Evolutionary conservation across 495 filamentous ascomycete genomes (phyloP).

Genomic region (Podospora pseudopauciseta): DNA sequence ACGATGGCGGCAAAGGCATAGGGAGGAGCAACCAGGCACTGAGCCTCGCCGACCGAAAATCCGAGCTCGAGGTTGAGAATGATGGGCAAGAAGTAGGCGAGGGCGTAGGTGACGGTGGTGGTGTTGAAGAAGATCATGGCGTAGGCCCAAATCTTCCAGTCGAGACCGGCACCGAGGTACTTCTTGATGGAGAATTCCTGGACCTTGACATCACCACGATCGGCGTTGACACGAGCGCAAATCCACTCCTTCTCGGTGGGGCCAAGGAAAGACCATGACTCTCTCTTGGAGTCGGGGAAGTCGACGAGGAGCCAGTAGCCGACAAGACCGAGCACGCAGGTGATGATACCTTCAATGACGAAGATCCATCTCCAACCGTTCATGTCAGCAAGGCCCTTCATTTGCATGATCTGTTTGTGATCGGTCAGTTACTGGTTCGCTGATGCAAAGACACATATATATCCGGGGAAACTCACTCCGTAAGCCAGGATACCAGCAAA

Average conservation of each 20-base stretch:
- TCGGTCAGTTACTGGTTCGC: not conserved
- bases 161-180: slow-evolving; percentile 48
- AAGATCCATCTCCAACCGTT: slow-evolving; percentile 64
- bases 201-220: slow-evolving; percentile 53
- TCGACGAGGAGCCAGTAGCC: slow-evolving; percentile 56
- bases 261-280: slow-evolving; percentile 52
- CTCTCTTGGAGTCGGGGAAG: slow-evolving; percentile 54
- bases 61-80: slow-evolving; percentile 57
- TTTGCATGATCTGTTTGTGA: slow-evolving; percentile 49
- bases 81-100: slow-evolving; percentile 65
- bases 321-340: slow-evolving; percentile 43
- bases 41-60: slow-evolving; percentile 52
- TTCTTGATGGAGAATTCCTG: slow-evolving; percentile 48
- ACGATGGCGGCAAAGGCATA: slow-evolving; percentile 58
- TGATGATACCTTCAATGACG: slow-evolving; percentile 56
- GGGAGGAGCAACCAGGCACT: slow-evolving; percentile 63
- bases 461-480: slow-evolving; percentile 35
- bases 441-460: not conserved
- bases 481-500: slow-evolving; percentile 62
- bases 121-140: slow-evolving; percentile 56
- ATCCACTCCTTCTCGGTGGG: slow-evolving; percentile 52
- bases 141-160: slow-evolving; percentile 62
- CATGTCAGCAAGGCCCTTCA: slow-evolving; percentile 46
- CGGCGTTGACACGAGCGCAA: slow-evolving; percentile 54
- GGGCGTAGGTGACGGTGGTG: slow-evolving; percentile 59